Evolutionary conservation across 192 early-diverging fungal species (phyloP).

Genomic region (Podila epigama): DNA sequence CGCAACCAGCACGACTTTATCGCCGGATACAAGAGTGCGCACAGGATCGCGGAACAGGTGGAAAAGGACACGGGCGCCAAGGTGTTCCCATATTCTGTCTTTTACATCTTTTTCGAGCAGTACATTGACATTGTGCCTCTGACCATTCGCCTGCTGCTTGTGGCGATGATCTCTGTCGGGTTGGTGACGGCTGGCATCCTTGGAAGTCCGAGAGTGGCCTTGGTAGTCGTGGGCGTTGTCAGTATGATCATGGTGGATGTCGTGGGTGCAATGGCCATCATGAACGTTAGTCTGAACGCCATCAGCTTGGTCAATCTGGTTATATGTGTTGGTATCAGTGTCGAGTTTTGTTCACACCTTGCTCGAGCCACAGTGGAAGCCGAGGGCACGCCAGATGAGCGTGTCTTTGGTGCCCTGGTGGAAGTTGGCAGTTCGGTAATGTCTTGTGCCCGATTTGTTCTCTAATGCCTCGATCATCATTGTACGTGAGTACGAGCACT

Average conservation of each 20-base stretch:
- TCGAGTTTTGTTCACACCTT: slow-evolving; percentile 74
- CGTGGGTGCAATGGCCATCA: slow-evolving; percentile 62
- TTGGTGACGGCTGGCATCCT: slow-evolving; percentile 58
- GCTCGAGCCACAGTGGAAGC: slow-evolving; percentile 60
- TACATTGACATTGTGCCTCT: slow-evolving; percentile 62
- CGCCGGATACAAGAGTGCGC: slow-evolving; percentile 59
- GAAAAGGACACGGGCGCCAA: slow-evolving; percentile 48
- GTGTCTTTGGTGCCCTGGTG: slow-evolving; percentile 55
- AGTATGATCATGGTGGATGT: slow-evolving; percentile 68
- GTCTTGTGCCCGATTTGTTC: not conserved
- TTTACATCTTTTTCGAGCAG: slow-evolving; percentile 76
- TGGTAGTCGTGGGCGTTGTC: slow-evolving; percentile 61
- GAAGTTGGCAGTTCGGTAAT: slow-evolving; percentile 69
- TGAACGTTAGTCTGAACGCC: slow-evolving; percentile 67
- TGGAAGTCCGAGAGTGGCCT: slow-evolving; percentile 57
- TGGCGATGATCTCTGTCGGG: slow-evolving; percentile 62
- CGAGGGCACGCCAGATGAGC: slow-evolving; percentile 52
- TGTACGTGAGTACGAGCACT: not conserved
- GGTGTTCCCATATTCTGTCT: slow-evolving; percentile 69
- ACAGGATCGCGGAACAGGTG: slow-evolving; percentile 63
- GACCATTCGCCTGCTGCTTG: slow-evolving; percentile 55
- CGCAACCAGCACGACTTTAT: slow-evolving; percentile 66
- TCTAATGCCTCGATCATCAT: not conserved
- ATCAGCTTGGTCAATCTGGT: slow-evolving; percentile 70
- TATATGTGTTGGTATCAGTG: slow-evolving; percentile 72